Conservation (phyloP, 305 asterid genomes). For the Plantago lanceolata region DNA sequence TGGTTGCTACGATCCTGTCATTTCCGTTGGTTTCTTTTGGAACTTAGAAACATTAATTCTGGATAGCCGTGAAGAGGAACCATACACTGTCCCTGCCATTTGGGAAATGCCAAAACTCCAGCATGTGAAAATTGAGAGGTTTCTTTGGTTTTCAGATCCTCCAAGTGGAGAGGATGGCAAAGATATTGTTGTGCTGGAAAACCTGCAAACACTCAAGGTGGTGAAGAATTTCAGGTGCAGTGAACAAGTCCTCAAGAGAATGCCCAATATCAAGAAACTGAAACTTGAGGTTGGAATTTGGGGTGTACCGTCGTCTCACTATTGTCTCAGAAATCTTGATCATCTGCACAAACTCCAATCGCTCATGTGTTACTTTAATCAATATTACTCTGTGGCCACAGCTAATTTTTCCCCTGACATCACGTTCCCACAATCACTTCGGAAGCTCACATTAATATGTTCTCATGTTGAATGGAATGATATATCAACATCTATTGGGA, state of each 20-base stretch:
- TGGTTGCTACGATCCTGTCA: no score
- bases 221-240: constrained; percentile 9
- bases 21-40: background rate
- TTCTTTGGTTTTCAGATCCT: constrained; percentile 12
- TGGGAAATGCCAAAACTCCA: background rate
- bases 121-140: background rate
- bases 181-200: background rate
- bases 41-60: background rate
- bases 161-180: background rate
- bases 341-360: background rate
- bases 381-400: no score
- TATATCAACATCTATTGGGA: background rate
- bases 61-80: no score
- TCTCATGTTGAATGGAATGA: background rate
- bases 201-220: constrained; percentile 3
- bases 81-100: background rate
- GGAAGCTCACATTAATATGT: background rate
- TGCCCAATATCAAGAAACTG: constrained; percentile 9
- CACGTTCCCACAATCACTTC: background rate
- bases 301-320: background rate
- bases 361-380: background rate
- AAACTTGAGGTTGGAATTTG: background rate
- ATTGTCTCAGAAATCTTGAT: background rate
- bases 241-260: background rate
- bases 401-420: background rate